Conservation (phyloP, 495 filamentous ascomycete species). For the Pseudoneurospora amorphoporcata region DNA sequence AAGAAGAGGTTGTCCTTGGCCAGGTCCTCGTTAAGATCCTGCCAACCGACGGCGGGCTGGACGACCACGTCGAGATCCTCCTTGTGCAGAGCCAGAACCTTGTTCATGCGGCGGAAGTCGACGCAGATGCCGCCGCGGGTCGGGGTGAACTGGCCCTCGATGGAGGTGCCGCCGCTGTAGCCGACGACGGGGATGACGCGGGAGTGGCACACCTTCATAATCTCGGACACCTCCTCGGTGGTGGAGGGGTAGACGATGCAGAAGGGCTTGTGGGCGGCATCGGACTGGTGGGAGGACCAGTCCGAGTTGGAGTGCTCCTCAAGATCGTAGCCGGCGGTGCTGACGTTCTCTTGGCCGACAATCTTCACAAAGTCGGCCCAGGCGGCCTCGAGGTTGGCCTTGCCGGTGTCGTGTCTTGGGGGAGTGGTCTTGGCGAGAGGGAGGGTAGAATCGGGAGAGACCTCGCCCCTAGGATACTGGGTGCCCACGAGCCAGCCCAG, state of each 20-base stretch:
- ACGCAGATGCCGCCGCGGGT: constrained; percentile 67
- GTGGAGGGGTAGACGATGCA: constrained; percentile 54
- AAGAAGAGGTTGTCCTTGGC: constrained; percentile 63
- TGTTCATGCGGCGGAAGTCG: constrained; percentile 67
- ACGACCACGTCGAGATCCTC: constrained; percentile 74
- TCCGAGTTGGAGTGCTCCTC: constrained; percentile 68
- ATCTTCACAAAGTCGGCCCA: constrained; percentile 87
- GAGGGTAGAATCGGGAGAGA: constrained; percentile 60
- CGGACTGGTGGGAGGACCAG: constrained; percentile 69
- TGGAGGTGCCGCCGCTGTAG: constrained; percentile 65
- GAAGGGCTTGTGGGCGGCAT: constrained; percentile 39
- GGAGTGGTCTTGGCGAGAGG: constrained; percentile 49
- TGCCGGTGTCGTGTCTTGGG: constrained; percentile 59
- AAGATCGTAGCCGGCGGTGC: constrained; percentile 57
- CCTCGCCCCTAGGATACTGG: constrained; percentile 40
- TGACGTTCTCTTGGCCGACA: constrained; percentile 76
- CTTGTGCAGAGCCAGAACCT: constrained; percentile 58
- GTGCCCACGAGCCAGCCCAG: constrained; percentile 66
- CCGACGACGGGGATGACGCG: constrained; percentile 63
- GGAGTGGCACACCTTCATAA: constrained; percentile 67
- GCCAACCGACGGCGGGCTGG: constrained; percentile 75
- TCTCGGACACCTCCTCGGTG: constrained; percentile 58
- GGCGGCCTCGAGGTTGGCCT: constrained; percentile 75
- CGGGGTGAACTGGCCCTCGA: constrained; percentile 73
- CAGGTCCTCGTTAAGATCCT: constrained; percentile 63